Percentiles rank a stretch among this genome's conserved stretches.
phyloP scores from a whole-genome alignment of 2,329 filamentous ascomycete genomes.

The Colletotrichum shisoi region DNA sequence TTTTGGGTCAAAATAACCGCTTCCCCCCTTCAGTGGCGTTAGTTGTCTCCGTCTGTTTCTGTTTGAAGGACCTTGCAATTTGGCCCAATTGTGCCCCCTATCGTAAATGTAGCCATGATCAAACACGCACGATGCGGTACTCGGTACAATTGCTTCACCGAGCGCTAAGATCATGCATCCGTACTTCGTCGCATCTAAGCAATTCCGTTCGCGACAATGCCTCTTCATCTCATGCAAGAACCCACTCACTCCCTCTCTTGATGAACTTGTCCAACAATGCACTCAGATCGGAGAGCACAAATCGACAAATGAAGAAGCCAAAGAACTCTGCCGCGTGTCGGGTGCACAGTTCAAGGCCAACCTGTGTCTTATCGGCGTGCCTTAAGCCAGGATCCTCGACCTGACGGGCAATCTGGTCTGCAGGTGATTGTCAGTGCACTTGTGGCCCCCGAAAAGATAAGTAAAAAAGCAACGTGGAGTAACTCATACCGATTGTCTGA shows the following conservation, averaged over 20 bases:
- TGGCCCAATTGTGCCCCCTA: background rate
- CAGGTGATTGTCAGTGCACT: background rate
- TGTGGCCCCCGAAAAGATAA: background rate
- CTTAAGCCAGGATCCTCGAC: constrained; percentile 93
- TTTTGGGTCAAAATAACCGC: background rate
- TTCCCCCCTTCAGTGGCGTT: no score
- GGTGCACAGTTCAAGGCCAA: constrained; percentile 91
- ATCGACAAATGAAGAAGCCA: constrained; percentile 93
- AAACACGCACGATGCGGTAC: background rate
- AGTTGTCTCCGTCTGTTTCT: background rate
- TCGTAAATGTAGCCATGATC: background rate
- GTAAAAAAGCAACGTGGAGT: background rate
- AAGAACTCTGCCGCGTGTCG: constrained; percentile 97
- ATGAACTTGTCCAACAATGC: constrained; percentile 94
- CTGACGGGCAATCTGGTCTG: constrained; percentile 94
- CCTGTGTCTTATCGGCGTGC: constrained; percentile 91
- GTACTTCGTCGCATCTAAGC: background rate
- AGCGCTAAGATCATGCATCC: constrained; percentile 1
- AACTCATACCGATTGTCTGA: constrained; percentile 82
- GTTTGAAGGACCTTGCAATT: background rate
- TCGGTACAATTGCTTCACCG: background rate
- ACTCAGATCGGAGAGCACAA: constrained; percentile 85
- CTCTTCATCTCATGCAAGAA: constrained; percentile 54
- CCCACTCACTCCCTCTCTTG: constrained; percentile 96
- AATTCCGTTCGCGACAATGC: background rate